Conservation (phyloP, 805 yeast genomes). For the Cyberlindnera nakhonratchasimensis region DNA sequence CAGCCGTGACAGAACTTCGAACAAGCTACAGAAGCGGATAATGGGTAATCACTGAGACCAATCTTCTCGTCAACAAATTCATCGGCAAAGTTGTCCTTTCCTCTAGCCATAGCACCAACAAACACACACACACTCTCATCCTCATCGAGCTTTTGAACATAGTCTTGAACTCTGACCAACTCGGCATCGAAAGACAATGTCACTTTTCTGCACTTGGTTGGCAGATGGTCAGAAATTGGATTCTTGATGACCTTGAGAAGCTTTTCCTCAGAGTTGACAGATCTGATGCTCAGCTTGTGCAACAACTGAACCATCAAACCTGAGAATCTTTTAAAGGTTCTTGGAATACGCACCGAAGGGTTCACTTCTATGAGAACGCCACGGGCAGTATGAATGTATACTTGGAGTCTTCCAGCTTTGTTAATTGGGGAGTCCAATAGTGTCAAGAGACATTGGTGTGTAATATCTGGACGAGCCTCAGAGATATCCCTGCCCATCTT, state of each 20-base stretch:
- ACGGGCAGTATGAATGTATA: slow-evolving; percentile 91
- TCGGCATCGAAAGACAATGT: slow-evolving; percentile 92
- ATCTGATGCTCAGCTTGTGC: slow-evolving; percentile 87
- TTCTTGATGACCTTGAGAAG: slow-evolving; percentile 91
- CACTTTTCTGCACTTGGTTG: slow-evolving; percentile 90
- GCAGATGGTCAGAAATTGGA: slow-evolving; percentile 95
- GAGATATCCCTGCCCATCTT: slow-evolving; percentile 97
- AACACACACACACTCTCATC: slow-evolving; percentile 96
- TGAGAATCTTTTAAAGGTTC: slow-evolving; percentile 96
- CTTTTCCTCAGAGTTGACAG: slow-evolving; percentile 94
- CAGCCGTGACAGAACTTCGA: slow-evolving; percentile 98
- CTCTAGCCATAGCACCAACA: slow-evolving; percentile 99
- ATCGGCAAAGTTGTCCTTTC: slow-evolving; percentile 95
- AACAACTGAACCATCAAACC: slow-evolving; percentile 97
- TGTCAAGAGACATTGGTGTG: slow-evolving; percentile 95
- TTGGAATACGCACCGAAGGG: slow-evolving; percentile 94
- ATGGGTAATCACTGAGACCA: slow-evolving; percentile 91
- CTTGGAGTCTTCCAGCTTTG: slow-evolving; percentile 96
- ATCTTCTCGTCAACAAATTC: slow-evolving; percentile 95
- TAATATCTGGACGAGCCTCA: slow-evolving; percentile 98
- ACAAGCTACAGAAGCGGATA: slow-evolving; percentile 97
- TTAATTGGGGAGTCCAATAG: slow-evolving; percentile 95
- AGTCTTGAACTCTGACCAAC: slow-evolving; percentile 84
- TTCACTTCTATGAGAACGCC: slow-evolving; percentile 95
- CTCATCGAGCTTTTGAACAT: slow-evolving; percentile 68